Conservation (phyloP, 805 yeast species). For the Yamadazyma insecticola region DNA sequence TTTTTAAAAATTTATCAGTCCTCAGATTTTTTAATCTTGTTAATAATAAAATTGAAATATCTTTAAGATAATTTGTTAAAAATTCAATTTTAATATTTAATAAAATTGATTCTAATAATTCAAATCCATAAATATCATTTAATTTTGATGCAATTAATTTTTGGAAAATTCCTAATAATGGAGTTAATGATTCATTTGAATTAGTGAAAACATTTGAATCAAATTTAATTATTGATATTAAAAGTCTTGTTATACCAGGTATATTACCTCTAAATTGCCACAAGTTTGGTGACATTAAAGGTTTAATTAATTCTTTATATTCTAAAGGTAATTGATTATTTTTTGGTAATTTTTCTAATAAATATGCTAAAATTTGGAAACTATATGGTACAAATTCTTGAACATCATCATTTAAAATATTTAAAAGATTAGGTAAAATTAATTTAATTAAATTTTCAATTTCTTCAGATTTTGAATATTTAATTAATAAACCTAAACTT, state of each 20-base stretch:
- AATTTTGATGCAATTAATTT: conserved; percentile 80
- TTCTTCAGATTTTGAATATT: conserved; percentile 36
- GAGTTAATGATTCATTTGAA: conserved; percentile 46
- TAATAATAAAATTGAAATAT: conserved; percentile 70
- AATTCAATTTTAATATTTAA: conserved; percentile 46
- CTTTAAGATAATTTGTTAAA: conserved; percentile 55
- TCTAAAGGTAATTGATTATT: conserved; percentile 52
- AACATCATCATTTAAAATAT: conserved; percentile 73
- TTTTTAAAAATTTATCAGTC: conserved; percentile 76
- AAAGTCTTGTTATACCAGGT: conserved; percentile 84
- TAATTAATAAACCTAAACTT: conserved; percentile 72
- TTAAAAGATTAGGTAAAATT: conserved; percentile 63
- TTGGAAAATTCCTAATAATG: conserved; percentile 94
- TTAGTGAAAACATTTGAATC: conserved; percentile 38
- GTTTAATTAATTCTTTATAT: conserved; percentile 65
- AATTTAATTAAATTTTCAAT: conserved; percentile 39
- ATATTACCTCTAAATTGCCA: conserved; percentile 94
- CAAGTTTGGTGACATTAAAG: conserved; percentile 80
- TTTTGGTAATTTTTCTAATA: conserved; percentile 59
- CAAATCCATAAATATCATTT: conserved; percentile 81
- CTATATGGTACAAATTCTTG: conserved; percentile 93
- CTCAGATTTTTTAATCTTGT: conserved; percentile 76
- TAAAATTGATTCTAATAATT: conserved; percentile 68
- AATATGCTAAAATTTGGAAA: conserved; percentile 81
- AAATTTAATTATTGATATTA: conserved; percentile 59